Percentiles rank a stretch among this genome's conserved stretches.
phyloP scores from a whole-genome alignment of 495 filamentous ascomycete genomes.

The Collariella sp. region DNA sequence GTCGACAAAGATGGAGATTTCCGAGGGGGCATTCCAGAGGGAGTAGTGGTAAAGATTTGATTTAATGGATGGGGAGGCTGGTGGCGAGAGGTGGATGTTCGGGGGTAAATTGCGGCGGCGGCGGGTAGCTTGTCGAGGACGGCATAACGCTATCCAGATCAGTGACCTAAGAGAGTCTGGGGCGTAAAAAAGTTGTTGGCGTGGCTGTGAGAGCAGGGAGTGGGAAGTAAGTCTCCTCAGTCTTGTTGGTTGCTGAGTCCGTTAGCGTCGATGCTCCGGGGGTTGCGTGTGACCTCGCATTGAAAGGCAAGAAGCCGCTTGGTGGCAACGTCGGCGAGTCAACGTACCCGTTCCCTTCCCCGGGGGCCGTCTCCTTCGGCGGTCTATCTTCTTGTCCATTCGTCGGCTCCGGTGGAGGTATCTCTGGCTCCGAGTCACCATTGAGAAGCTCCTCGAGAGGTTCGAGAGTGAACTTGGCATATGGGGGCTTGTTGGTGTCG shows the following conservation, averaged over 20 bases:
- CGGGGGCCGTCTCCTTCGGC: background rate
- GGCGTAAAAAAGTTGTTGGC: background rate
- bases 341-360: background rate
- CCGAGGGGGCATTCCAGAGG: background rate
- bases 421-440: background rate
- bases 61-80: background rate
- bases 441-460: too few species aligned
- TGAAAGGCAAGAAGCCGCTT: background rate
- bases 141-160: background rate
- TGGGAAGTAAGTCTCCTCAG: background rate
- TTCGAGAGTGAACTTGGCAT: too few species aligned
- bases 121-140: background rate
- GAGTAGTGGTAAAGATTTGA: background rate
- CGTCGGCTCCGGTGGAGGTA: background rate
- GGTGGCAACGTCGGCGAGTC: conserved; percentile 4
- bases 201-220: background rate
- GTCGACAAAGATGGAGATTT: background rate
- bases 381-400: background rate
- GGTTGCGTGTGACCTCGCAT: background rate
- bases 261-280: background rate
- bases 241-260: background rate
- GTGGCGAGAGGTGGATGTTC: too few species aligned
- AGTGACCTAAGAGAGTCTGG: conserved; percentile 6
- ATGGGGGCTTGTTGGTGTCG: conserved; percentile 41
- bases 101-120: background rate